Evolutionary conservation across 2,329 filamentous ascomycete genomes (phyloP).

Genomic region (Colletotrichum sp.): DNA sequence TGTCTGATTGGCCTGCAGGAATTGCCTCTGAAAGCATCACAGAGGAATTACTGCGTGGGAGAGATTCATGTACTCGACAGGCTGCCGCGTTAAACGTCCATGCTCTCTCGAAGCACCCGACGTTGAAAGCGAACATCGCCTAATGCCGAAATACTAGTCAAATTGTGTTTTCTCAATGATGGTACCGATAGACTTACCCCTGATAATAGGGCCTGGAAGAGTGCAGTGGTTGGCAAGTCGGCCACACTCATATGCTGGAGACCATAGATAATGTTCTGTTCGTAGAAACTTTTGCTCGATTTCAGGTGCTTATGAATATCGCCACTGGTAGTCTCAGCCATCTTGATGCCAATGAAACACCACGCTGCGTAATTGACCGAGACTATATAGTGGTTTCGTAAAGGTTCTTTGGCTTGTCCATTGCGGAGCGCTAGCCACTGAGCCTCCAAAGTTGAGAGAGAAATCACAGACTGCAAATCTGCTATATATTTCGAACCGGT

Average conservation of each 20-base stretch:
- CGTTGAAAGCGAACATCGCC: neutral
- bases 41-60: neutral
- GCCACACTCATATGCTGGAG: neutral
- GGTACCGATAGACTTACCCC: neutral
- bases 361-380: neutral
- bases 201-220: neutral
- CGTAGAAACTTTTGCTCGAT: neutral
- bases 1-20: neutral
- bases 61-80: neutral
- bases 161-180: neutral
- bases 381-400: neutral
- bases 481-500: neutral
- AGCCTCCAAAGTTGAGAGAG: neutral
- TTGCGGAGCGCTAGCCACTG: neutral
- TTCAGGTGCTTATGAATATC: neutral
- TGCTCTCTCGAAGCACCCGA: neutral
- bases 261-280: neutral
- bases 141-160: neutral
- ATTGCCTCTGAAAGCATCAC: rapidly evolving
- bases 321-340: neutral
- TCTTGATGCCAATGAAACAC: neutral
- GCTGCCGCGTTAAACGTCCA: neutral
- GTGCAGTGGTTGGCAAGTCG: neutral
- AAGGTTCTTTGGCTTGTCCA: neutral
- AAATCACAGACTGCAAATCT: neutral